These are phyloP conservation scores for Byssothecium circinans DNA, from an alignment of 2,329 filamentous ascomycete species.

Conservation along the genomic window DNA sequence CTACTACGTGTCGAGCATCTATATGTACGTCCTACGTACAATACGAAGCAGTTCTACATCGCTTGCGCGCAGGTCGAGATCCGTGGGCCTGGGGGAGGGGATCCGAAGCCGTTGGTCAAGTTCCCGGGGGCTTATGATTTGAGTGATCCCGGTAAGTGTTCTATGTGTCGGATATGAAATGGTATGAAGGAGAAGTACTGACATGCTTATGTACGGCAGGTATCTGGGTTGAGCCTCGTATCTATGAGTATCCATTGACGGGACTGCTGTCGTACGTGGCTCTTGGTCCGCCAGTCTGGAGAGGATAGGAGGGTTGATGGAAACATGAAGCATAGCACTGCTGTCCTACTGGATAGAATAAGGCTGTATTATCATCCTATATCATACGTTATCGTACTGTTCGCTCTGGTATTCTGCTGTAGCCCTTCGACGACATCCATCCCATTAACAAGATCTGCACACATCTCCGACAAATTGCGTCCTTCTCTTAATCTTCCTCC, in stretches of 20 bases:
- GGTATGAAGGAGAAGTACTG: background rate
- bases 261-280: conserved; percentile 8
- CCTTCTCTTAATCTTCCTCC: too few relatives aligned
- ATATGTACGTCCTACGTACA: conserved; percentile 10
- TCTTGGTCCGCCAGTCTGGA: conserved; percentile 13
- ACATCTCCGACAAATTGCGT: too few relatives aligned
- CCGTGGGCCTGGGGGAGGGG: conserved; percentile 7
- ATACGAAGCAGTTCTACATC: conserved; percentile 17
- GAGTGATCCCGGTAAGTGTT: conserved; percentile 8
- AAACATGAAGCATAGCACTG: too few relatives aligned
- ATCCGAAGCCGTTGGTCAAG: conserved; percentile 11
- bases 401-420: too few relatives aligned
- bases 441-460: too few relatives aligned
- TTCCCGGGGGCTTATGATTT: conserved; percentile 16
- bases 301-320: background rate
- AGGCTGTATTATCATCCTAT: too few relatives aligned
- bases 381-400: too few relatives aligned
- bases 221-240: conserved; percentile 5
- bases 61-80: conserved; percentile 15
- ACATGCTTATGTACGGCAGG: too few relatives aligned
- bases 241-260: conserved; percentile 12
- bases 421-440: too few relatives aligned
- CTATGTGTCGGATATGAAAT: background rate
- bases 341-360: too few relatives aligned
- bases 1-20: conserved; percentile 15